A percentile compares a stretch with the other conserved stretches of the same genome.
phyloP scores from a whole-genome alignment of 257 asterid genomes.

The Coffea canephora region DNA sequence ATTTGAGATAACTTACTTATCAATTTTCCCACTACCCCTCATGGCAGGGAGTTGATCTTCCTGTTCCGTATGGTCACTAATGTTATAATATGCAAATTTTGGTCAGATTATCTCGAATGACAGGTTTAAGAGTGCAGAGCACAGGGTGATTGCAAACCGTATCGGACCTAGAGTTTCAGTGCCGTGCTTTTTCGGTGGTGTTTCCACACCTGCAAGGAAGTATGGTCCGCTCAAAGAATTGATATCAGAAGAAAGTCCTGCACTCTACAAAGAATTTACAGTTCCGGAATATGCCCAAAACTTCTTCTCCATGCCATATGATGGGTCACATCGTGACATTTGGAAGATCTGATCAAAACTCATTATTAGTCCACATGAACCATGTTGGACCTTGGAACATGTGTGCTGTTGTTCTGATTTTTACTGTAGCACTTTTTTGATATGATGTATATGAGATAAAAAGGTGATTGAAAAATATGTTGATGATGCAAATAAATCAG shows the following conservation, averaged over 20 bases:
- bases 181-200: slow-evolving; percentile 55
- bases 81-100: not conserved
- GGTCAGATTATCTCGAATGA: slow-evolving; percentile 54
- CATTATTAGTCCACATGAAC: no score
- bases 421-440: no score
- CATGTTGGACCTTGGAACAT: no score
- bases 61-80: not conserved
- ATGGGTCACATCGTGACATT: no score
- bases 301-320: slow-evolving; percentile 13
- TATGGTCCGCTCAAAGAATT: slow-evolving; percentile 60
- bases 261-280: slow-evolving; percentile 45
- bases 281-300: slow-evolving; percentile 35
- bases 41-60: no score
- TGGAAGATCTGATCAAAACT: no score
- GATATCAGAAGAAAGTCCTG: slow-evolving; percentile 33
- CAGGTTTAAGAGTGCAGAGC: slow-evolving; percentile 55
- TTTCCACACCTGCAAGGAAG: slow-evolving; percentile 16
- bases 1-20: not conserved
- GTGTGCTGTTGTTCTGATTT: no score
- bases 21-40: no score
- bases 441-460: no score
- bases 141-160: slow-evolving; percentile 54
- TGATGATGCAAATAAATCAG: no score
- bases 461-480: no score
- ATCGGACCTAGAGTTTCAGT: slow-evolving; percentile 66